Evolutionary conservation across 75 land plant genomes (phyloP).

Genomic region (Picea glauca): DNA sequence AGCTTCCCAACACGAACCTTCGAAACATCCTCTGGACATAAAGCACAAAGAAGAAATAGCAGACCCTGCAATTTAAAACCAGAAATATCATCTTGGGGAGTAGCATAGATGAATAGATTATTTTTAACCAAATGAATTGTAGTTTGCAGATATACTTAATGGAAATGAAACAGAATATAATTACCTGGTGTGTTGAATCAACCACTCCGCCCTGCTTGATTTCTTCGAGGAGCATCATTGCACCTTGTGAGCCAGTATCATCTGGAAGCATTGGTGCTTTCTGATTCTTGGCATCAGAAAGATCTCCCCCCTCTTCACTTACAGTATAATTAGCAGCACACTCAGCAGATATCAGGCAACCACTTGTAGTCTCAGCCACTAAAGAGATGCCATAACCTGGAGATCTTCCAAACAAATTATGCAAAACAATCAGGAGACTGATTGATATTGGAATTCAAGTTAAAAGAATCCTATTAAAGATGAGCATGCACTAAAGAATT

Average conservation of each 20-base stretch:
- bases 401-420: slow-evolving; percentile 42
- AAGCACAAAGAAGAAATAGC: slow-evolving; percentile 86
- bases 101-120: neutral
- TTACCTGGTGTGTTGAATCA: slow-evolving; percentile 89
- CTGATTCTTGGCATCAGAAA: slow-evolving; percentile 32
- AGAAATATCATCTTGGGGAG: neutral
- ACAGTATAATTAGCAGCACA: slow-evolving; percentile 37
- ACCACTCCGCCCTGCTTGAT: slow-evolving; percentile 96
- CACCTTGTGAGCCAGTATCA: slow-evolving; percentile 68
- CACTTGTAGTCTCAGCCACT: slow-evolving; percentile 91
- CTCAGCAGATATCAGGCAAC: slow-evolving; percentile 83
- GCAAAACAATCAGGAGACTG: neutral
- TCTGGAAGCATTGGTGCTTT: slow-evolving; percentile 59
- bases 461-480: too few species aligned
- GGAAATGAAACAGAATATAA: neutral
- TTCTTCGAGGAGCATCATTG: slow-evolving; percentile 72
- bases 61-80: slow-evolving; percentile 55
- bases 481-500: too few species aligned
- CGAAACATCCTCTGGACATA: slow-evolving; percentile 92
- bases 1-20: slow-evolving; percentile 97
- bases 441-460: neutral
- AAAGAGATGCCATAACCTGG: slow-evolving; percentile 96
- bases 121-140: neutral
- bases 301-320: slow-evolving; percentile 22
- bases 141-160: slow-evolving; percentile 9